These are phyloP conservation scores for Gossypium schwendimanii DNA, from an alignment of 441 rosid genomes.

Conservation along the genomic window DNA sequence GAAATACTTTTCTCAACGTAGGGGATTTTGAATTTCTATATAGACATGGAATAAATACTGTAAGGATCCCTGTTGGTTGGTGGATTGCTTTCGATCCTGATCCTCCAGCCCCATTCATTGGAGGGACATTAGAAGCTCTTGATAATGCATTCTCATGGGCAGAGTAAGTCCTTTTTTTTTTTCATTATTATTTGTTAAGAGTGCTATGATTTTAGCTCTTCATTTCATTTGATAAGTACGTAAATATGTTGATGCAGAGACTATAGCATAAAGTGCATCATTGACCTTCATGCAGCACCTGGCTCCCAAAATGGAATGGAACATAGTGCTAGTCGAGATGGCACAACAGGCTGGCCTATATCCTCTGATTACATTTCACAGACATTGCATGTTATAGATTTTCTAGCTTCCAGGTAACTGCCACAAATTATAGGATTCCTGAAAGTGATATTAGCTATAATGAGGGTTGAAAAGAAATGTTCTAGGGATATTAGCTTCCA, in stretches of 20 bases:
- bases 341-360: constrained; percentile 51
- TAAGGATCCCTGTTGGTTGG: constrained; percentile 79
- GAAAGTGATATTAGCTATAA: background rate
- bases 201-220: background rate
- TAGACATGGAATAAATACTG: constrained; percentile 58
- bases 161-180: constrained; percentile 34
- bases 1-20: constrained; percentile 45
- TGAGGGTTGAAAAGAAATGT: background rate
- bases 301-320: constrained; percentile 83
- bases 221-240: constrained; percentile 12
- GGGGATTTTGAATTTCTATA: constrained; percentile 57
- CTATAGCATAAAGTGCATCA: constrained; percentile 57
- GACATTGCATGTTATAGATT: constrained; percentile 54
- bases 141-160: constrained; percentile 74
- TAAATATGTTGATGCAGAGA: constrained; percentile 39
- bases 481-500: too few species aligned
- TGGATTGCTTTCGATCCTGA: constrained; percentile 71
- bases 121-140: constrained; percentile 59
- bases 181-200: constrained; percentile 9
- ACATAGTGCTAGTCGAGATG: constrained; percentile 73
- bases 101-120: constrained; percentile 67
- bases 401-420: constrained; percentile 64
- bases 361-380: constrained; percentile 38
- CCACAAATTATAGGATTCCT: background rate
- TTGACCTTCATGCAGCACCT: constrained; percentile 80